A percentile compares a stretch with the other conserved stretches of the same genome.
Evolutionary conservation across 208 protist species (phyloP).

Genomic region (Vickermania ingenoplastis): DNA sequence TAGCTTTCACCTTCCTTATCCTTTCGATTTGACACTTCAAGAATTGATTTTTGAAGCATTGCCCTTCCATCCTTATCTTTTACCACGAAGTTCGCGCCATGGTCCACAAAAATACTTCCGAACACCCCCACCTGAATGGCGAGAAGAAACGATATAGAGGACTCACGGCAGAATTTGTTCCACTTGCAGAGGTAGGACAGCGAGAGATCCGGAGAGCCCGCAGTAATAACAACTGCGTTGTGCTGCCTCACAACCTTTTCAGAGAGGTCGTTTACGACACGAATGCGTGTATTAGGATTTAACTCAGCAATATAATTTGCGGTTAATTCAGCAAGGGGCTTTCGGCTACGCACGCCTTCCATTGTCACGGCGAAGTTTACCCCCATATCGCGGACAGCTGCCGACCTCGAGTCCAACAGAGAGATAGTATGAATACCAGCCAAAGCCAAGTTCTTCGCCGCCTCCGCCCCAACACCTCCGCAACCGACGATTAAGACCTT

Average conservation of each 20-base stretch:
- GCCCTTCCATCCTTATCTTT: conserved; percentile 77
- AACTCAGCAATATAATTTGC: conserved; percentile 66
- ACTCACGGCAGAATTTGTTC: conserved; percentile 67
- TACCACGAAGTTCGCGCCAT: conserved; percentile 60
- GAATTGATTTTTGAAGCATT: conserved; percentile 71
- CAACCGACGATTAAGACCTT: conserved; percentile 90
- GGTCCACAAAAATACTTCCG: conserved; percentile 77
- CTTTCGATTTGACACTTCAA: conserved; percentile 33
- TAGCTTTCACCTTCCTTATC: conserved; percentile 58
- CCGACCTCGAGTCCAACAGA: conserved; percentile 58
- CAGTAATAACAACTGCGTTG: conserved; percentile 64
- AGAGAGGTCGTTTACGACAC: conserved; percentile 35
- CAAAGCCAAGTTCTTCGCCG: conserved; percentile 88
- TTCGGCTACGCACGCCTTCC: conserved; percentile 27
- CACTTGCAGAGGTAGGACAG: conserved; percentile 53
- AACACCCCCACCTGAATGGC: conserved; percentile 52
- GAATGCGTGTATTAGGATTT: conserved; percentile 82
- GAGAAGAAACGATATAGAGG: conserved; percentile 73
- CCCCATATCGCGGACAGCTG: conserved; percentile 60
- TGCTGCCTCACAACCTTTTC: conserved; percentile 38
- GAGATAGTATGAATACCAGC: conserved; percentile 80
- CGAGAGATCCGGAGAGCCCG: conserved; percentile 57
- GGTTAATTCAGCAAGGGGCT: conserved; percentile 55
- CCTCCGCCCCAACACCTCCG: conserved; percentile 83
- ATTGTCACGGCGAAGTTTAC: conserved; percentile 86